A percentile compares a stretch with the other conserved stretches of the same genome.
Conservation (phyloP, 345 rosid species). For the Brassica incana region DNA sequence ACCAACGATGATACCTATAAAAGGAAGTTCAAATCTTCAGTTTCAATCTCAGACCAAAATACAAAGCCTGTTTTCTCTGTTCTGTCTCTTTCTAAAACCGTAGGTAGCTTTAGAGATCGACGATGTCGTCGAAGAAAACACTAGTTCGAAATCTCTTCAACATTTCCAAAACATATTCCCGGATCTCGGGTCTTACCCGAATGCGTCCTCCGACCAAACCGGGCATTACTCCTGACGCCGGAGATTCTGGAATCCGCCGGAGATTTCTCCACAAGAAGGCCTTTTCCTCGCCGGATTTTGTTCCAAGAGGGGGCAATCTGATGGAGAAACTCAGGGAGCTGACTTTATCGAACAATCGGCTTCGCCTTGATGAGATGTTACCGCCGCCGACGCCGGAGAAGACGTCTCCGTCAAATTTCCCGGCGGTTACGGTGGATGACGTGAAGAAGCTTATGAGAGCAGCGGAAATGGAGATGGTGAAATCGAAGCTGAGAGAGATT, state of each 20-base stretch:
- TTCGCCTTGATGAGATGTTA: slow-evolving; percentile 56
- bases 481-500: slow-evolving; percentile 58
- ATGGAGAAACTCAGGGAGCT: slow-evolving; percentile 58
- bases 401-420: slow-evolving; percentile 8
- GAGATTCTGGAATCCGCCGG: slow-evolving; percentile 62
- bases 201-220: slow-evolving; percentile 37
- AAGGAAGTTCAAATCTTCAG: slow-evolving; percentile 17
- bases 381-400: slow-evolving; percentile 40
- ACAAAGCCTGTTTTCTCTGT: slow-evolving; percentile 21
- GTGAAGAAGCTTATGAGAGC: slow-evolving; percentile 79
- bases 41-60: slow-evolving; percentile 25
- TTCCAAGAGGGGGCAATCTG: slow-evolving; percentile 46
- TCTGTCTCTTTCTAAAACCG: not conserved
- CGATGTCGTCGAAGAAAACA: slow-evolving; percentile 71
- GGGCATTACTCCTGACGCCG: slow-evolving; percentile 58
- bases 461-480: slow-evolving; percentile 73
- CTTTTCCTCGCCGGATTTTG: slow-evolving; percentile 42
- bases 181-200: slow-evolving; percentile 40
- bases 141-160: slow-evolving; percentile 63
- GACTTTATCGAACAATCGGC: slow-evolving; percentile 54
- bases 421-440: slow-evolving; percentile 58
- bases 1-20: slow-evolving; percentile 26
- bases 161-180: slow-evolving; percentile 54
- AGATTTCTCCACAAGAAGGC: slow-evolving; percentile 68
- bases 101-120: not conserved